Evolutionary conservation across 768 basidiomycete genomes (phyloP).

Genomic region (Amanita molliuscula): DNA sequence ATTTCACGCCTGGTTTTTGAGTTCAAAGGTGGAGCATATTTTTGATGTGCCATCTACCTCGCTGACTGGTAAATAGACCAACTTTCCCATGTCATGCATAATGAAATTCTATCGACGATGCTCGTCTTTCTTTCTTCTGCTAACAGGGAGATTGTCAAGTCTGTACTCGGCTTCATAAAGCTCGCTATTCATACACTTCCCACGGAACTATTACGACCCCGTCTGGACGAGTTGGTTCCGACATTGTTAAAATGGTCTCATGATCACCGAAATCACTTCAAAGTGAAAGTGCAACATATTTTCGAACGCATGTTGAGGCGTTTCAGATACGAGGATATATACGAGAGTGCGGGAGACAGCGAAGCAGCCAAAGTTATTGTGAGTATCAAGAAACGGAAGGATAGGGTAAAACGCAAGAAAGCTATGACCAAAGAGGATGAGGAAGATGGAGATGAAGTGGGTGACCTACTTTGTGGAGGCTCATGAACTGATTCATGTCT

Average conservation of each 20-base stretch:
- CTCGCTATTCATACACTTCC: constrained; percentile 84
- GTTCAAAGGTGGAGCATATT: constrained; percentile 62
- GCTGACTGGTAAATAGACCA: constrained; percentile 33
- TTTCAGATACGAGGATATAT: constrained; percentile 81
- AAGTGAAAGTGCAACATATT: constrained; percentile 91
- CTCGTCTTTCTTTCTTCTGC: constrained; percentile 87
- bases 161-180: constrained; percentile 90
- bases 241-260: constrained; percentile 87
- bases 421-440: constrained; percentile 44
- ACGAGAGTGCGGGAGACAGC: constrained; percentile 62
- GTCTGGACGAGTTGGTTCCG: constrained; percentile 71
- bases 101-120: constrained; percentile 78
- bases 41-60: not conserved
- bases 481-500: constrained; percentile 1
- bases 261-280: constrained; percentile 99
- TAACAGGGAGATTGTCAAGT: constrained; percentile 97
- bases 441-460: constrained; percentile 32
- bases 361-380: constrained; percentile 82
- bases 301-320: constrained; percentile 92
- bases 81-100: constrained; percentile 62
- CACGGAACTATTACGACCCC: constrained; percentile 57
- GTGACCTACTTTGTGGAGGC: not conserved
- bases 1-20: constrained; percentile 92
- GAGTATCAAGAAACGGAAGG: constrained; percentile 94
- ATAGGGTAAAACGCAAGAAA: constrained; percentile 85